Base-by-base conservation (phyloP, 305 asterid genomes). In the Fraxinus albicans region DNA sequence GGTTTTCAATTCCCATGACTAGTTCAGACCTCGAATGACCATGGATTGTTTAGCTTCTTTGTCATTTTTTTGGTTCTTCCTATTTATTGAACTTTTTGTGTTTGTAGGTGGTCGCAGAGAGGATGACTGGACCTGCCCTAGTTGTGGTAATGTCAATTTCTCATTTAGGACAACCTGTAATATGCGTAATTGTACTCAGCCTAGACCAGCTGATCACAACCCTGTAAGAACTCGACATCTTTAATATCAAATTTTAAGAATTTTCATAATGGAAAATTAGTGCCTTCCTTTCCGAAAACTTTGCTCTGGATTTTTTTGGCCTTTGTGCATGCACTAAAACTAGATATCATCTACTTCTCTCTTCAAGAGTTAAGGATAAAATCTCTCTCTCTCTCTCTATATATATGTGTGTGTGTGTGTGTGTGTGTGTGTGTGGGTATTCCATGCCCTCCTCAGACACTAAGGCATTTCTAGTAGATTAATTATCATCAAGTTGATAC, bases 81-180 rank as follows among this genome's bases (percentile, higher is more conserved):
- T 82, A 35, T 77, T 73, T 67, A 70, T 27, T 77, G 38, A 81
- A 70, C n/a, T 7, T 81, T 81, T 35, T 78, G 53, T 83, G 44
- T 77, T 70, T 85, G 79, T 83, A 95, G 98, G 98, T 85, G 96
- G 95, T 33, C 98, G 98, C 44, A 93, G 98, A 86, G 98, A 95
- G 91, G 98, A 95, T 92, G 98, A 95, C 83, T 95, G 98, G 98
- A 95, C 98, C 55, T 95, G 98, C 83, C 96, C 98, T n/a, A 92
- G 97, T 88, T 95, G 98, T 86, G 95, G 95, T 47, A 93, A 93
- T 73, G 98, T 93, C 77, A 95, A 93, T 89, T 95, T 92, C 89
- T 95, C 98, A 47, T 95, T 95, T 86, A 91, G 98, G 90, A 95
- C 98, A 70, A 95, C 97, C 73, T 95, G 98, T 89, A 95, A 95